A percentile compares a stretch with the other conserved stretches of the same genome.
Conservation (phyloP, 163 green algal genomes). For the Scenedesmus sp. region DNA sequence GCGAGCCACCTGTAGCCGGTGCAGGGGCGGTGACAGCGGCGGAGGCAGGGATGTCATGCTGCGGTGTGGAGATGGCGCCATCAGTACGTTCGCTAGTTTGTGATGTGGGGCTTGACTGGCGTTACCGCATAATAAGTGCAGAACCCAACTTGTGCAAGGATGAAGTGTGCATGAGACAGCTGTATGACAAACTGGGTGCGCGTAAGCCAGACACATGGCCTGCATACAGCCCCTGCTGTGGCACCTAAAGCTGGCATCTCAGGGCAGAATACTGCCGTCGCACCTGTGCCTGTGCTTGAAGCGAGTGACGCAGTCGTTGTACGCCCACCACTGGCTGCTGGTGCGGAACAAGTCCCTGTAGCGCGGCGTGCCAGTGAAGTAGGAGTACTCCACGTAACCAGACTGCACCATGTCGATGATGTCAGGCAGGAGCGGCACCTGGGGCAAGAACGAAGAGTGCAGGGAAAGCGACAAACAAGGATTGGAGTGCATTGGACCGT, state of each 20-base stretch:
- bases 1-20: conserved; percentile 33
- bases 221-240: no score
- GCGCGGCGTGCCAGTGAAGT: conserved; percentile 37
- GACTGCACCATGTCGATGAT: conserved; percentile 49
- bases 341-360: conserved; percentile 55
- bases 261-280: no score
- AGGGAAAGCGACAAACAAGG: neutral
- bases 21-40: neutral
- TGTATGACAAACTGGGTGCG: no score
- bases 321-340: conserved; percentile 56
- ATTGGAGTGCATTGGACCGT: neutral
- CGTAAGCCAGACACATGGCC: no score
- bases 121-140: no score
- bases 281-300: conserved; percentile 31
- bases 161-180: no score
- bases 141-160: no score
- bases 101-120: neutral
- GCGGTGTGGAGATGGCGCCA: no score
- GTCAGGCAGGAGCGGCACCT: conserved; percentile 29
- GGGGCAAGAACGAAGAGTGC: neutral
- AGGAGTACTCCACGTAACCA: conserved; percentile 63
- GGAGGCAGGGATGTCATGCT: neutral
- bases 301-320: conserved; percentile 53
- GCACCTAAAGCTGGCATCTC: no score
- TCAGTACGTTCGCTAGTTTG: neutral